Percentiles rank a stretch among this genome's conserved stretches.
These are phyloP conservation scores for Agrocybe pediades DNA, from an alignment of 768 basidiomycete species.

Conservation along the genomic window DNA sequence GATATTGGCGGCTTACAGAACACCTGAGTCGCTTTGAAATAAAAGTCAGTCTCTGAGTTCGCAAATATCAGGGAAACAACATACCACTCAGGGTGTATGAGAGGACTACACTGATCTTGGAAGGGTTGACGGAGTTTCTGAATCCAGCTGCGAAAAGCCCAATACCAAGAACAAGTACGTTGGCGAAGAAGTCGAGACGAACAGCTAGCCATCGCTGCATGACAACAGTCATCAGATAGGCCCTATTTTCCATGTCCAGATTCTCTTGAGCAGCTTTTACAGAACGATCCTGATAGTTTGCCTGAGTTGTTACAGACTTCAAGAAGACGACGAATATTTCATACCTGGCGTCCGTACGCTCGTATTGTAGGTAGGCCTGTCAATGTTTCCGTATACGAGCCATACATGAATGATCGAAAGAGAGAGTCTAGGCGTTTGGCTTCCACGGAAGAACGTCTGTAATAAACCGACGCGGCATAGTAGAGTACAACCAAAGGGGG, in stretches of 20 bases:
- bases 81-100: slow-evolving; percentile 55
- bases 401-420: slow-evolving; percentile 58
- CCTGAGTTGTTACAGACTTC: neutral
- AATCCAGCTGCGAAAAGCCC: slow-evolving; percentile 69
- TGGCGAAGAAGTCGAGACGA: slow-evolving; percentile 67
- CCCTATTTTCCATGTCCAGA: slow-evolving; percentile 60
- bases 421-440: slow-evolving; percentile 67
- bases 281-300: slow-evolving; percentile 36
- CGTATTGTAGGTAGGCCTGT: slow-evolving; percentile 67
- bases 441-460: slow-evolving; percentile 63
- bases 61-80: slow-evolving; percentile 18
- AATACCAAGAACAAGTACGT: slow-evolving; percentile 70
- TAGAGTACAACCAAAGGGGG: slow-evolving; percentile 54
- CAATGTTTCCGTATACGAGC: slow-evolving; percentile 61
- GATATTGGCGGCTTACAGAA: slow-evolving; percentile 50
- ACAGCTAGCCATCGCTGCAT: slow-evolving; percentile 69
- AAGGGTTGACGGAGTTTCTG: slow-evolving; percentile 53
- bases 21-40: slow-evolving; percentile 45
- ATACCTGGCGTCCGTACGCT: slow-evolving; percentile 57
- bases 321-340: neutral
- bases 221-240: slow-evolving; percentile 64
- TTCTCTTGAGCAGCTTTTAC: slow-evolving; percentile 52
- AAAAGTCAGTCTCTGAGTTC: neutral
- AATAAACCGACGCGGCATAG: slow-evolving; percentile 54
- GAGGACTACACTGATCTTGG: slow-evolving; percentile 64